Evolutionary conservation across 1,284 basidiomycete genomes (phyloP).

Genomic region (Leccinum huronense): DNA sequence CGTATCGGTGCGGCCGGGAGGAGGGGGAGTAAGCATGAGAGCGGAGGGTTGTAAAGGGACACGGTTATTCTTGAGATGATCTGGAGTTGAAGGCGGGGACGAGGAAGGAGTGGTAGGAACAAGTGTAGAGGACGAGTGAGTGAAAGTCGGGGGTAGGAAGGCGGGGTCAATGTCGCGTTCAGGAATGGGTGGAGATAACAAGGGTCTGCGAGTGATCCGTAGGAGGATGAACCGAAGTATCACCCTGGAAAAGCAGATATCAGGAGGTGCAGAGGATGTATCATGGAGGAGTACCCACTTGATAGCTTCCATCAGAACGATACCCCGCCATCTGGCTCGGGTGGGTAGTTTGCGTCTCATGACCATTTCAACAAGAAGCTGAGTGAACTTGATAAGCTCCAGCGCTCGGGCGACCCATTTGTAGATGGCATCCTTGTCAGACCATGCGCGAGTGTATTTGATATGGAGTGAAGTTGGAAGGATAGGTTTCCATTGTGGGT

Average conservation of each 20-base stretch:
- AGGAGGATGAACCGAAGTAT: constrained; percentile 70
- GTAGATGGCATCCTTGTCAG: constrained; percentile 63
- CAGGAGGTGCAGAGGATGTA: constrained; percentile 6
- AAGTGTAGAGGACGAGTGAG: constrained; percentile 54
- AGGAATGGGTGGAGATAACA: constrained; percentile 74
- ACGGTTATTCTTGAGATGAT: constrained; percentile 76
- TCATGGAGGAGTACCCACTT: constrained; percentile 60
- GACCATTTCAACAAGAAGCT: constrained; percentile 87
- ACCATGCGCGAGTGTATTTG: constrained; percentile 84
- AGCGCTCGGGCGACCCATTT: constrained; percentile 73
- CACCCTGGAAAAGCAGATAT: constrained; percentile 48
- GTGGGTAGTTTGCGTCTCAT: constrained; percentile 64
- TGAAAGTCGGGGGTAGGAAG: constrained; percentile 55
- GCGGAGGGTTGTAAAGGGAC: constrained; percentile 53
- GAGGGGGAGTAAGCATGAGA: constrained; percentile 56
- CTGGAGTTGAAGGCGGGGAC: constrained; percentile 59
- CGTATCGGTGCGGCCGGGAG: constrained; percentile 48
- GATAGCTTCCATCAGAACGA: constrained; percentile 71
- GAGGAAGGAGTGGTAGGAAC: constrained; percentile 54
- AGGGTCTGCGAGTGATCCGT: constrained; percentile 68
- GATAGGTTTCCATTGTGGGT: constrained; percentile 66
- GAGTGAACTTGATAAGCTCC: constrained; percentile 72
- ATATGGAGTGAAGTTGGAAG: constrained; percentile 68
- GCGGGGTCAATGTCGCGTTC: constrained; percentile 83
- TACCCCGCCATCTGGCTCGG: constrained; percentile 65